Evolutionary conservation across 1,284 basidiomycete genomes (phyloP), one percentile per base, ranked within the genome.

Genomic region (Ustilago hordei): DNA sequence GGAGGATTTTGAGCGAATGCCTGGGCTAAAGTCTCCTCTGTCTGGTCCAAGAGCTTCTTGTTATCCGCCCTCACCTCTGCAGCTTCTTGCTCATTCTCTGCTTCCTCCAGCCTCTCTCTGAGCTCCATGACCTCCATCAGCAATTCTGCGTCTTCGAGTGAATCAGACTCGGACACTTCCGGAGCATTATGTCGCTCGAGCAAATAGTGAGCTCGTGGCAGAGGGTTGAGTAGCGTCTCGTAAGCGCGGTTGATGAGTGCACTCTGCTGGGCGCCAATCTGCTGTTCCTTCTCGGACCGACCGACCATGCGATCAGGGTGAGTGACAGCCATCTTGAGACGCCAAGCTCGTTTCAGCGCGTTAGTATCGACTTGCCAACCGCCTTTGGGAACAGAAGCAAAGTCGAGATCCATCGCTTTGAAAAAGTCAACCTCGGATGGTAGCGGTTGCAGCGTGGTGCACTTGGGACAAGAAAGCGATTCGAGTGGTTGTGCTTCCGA

Each of bases 71-170:
- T 56, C 17, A 85, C 75, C 47, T 72, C 65, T 15, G 73, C 71
- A 11, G 81, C 83, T 57, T 83, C 76, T 8, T 80, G 59, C 48
- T 82, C 79, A 32, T 60, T 64, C 47, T 69, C 57, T 0, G 82
- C 81, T 28, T 81, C 81, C 39, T 81, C 82, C 17, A 85, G 59
- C 47, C 68, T 58, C 61, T 85, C 83, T 31, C 83, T 56, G 8
- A 84, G 57, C 63, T 85, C 84, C 81, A 85, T 81, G 13, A 85
- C 84, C 58, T 84, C 78, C 81, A 85, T 83, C 13, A 85, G 64
- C 54, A 85, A 58, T 52, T 80, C 79, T 0, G 83, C 72, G 38
- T 85, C 82, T 35, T 83, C 80, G 7, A 85, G 50, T 35, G 79
- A 80, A 15, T 81, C 79, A 8, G 76, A 64, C 43, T 85, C 83